Base-by-base conservation (phyloP, 2,329 filamentous ascomycete genomes). In the Mycosphaerella sp. region DNA sequence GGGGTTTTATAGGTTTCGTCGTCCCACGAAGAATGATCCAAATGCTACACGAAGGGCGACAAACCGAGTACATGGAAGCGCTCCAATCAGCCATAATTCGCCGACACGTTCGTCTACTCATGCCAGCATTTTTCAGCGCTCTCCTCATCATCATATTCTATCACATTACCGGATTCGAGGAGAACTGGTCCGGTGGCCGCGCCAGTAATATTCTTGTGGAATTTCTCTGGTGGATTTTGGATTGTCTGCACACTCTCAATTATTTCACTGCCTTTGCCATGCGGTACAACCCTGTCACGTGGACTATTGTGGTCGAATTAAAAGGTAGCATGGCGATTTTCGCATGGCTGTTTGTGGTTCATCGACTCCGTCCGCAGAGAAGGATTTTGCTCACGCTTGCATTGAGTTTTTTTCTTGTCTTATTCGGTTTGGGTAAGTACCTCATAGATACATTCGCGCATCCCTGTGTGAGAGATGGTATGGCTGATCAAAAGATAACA, bases 271-370 rank as follows among this genome's bases (percentile, higher is more conserved):
- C 47, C 4, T 55, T 50, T n/a, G 53, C 53, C 8, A 56, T 56
- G 2, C 49, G 53, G n/a, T 62, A 63, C 42, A 60, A 62, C 39
- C 31, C 47, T 3, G 57, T 60, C 12, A 58, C 60, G 6, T 84
- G 81, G 80, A 83, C 77, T 0, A 85, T 85, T 50, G 80, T 82
- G 0, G 71, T 81, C n/a, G 82, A 85, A 64, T 77, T 82, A 68
- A 72, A 76, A 59, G 84, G 84, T 6, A 86, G 83, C 1, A 74
- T 87, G 54, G 70, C 82, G 57, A 68, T 84, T 44, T 86, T 84
- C 64, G 80, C 77, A 0, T 68, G 77, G 0, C 69, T 81, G 3
- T 66, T 81, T 17, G 78, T 82, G 0, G 72, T 86, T 2, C 57
- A 60, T 40, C 41, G 48, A 32, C 34, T 58, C 14, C 48, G 41